Evolutionary conservation across 495 filamentous ascomycete species (phyloP).

Genomic region (Neurospora sp.): DNA sequence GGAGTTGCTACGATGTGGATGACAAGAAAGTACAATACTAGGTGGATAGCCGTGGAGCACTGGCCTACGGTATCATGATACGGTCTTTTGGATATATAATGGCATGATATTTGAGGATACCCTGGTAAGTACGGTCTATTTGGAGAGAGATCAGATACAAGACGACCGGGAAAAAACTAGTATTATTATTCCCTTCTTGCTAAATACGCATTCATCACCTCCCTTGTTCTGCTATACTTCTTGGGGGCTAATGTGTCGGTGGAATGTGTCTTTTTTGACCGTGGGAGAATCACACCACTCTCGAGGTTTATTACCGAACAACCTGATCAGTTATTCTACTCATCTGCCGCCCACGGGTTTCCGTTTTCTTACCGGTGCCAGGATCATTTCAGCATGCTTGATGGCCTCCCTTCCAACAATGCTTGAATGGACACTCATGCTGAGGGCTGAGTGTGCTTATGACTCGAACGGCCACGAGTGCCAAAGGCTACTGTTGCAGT

Average conservation of each 20-base stretch:
- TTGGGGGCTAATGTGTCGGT: background rate
- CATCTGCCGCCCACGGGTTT: background rate
- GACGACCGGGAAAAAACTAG: background rate
- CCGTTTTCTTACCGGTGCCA: too few species aligned
- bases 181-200: background rate
- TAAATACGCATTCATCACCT: background rate
- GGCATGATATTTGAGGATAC: background rate
- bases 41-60: background rate
- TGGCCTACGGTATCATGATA: background rate
- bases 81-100: background rate
- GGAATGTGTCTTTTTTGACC: background rate
- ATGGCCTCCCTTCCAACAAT: background rate
- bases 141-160: background rate
- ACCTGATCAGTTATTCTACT: background rate
- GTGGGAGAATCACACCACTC: background rate
- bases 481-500: background rate
- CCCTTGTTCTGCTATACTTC: background rate
- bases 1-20: background rate
- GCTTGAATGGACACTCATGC: background rate
- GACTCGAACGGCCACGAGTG: background rate
- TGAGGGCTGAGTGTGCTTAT: background rate
- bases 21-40: background rate
- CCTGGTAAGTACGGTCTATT: background rate
- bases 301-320: background rate
- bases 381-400: background rate